Evolutionary conservation across 2,329 filamentous ascomycete genomes (phyloP).

Genomic region (Fusarium annulatum): DNA sequence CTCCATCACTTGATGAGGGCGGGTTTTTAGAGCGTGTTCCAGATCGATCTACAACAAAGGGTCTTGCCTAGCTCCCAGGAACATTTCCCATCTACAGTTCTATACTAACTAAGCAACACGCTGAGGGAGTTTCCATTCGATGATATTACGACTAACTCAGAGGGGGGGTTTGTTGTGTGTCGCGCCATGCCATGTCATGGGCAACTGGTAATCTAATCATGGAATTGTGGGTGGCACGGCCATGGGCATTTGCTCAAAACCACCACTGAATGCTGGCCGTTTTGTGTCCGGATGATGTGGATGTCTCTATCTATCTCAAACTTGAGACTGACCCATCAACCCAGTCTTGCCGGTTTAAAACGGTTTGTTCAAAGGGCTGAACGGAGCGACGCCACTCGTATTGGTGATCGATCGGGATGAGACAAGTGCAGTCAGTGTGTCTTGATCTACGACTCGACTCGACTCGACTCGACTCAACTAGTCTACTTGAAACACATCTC

Average conservation of each 20-base stretch:
- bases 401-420: constrained; percentile 25
- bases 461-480: not conserved
- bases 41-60: constrained; percentile 32
- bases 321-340: not conserved
- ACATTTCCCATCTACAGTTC: not conserved
- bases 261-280: constrained; percentile 8
- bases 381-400: constrained; percentile 19
- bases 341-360: constrained; percentile 37
- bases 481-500: constrained; percentile 10
- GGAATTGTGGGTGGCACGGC: constrained; percentile 14
- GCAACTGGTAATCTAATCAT: not conserved
- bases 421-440: not conserved
- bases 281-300: constrained; percentile 19
- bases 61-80: not conserved
- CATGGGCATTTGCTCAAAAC: constrained; percentile 4
- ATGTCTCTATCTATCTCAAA: not conserved
- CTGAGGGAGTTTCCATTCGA: not conserved
- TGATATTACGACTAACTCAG: not conserved
- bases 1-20: constrained; percentile 16
- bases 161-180: constrained; percentile 2
- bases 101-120: not conserved
- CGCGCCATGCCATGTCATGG: not conserved
- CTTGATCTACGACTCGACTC: not conserved
- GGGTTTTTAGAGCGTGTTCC: constrained; percentile 9
- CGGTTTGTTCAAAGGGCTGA: constrained; percentile 17